A percentile compares a stretch with the other conserved stretches of the same genome.
These are phyloP conservation scores for Fraxinus velutina DNA, from an alignment of 305 asterid species.

Conservation along the genomic window DNA sequence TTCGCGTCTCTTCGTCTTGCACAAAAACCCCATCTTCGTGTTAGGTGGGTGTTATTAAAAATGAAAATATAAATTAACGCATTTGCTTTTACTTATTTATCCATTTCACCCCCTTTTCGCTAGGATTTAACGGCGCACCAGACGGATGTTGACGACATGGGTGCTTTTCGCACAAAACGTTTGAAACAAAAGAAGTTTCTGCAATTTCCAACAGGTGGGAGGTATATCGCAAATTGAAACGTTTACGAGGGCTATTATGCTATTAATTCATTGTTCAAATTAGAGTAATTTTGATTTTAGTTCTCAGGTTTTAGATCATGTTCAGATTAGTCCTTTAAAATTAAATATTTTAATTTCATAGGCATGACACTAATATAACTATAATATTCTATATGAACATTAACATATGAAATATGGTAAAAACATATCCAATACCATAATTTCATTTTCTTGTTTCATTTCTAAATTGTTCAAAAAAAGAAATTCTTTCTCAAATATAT, in stretches of 20 bases:
- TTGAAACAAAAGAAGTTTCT: background rate
- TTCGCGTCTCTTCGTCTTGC: background rate
- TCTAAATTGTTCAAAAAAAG: background rate
- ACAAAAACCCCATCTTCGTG: background rate
- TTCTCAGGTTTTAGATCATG: background rate
- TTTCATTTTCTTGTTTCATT: background rate
- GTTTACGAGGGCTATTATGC: background rate
- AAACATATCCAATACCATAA: background rate
- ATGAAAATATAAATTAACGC: background rate
- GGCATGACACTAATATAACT: background rate
- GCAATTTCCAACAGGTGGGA: background rate
- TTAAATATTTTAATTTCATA: too few relatives aligned
- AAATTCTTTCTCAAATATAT: background rate
- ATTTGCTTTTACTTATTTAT: background rate
- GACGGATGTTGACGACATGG: too few relatives aligned
- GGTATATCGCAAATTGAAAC: background rate
- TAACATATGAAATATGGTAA: background rate
- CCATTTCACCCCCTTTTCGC: too few relatives aligned
- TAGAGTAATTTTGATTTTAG: background rate
- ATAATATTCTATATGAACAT: too few relatives aligned
- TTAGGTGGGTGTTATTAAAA: background rate
- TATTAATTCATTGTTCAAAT: background rate
- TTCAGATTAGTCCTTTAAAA: background rate
- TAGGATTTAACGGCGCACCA: too few relatives aligned
- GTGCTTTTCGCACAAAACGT: background rate